Conservation (phyloP, 345 rosid genomes). For the Salix exigua region DNA sequence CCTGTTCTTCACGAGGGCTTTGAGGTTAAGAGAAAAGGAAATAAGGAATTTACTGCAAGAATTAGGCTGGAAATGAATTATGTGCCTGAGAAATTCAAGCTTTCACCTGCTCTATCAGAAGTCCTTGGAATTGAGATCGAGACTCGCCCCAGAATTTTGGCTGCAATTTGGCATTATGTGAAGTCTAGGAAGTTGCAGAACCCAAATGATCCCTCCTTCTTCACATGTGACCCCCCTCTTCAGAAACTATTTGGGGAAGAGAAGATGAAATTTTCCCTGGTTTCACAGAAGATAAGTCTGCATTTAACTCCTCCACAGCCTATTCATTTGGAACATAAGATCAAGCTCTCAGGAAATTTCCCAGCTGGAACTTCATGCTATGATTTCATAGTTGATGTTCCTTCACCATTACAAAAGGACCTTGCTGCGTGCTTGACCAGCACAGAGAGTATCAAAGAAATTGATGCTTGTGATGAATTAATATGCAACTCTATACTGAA, state of each 20-base stretch:
- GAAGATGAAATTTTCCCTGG: constrained; percentile 45
- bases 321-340: constrained; percentile 54
- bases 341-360: constrained; percentile 50
- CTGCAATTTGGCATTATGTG: constrained; percentile 62
- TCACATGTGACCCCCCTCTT: constrained; percentile 47
- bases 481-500: constrained; percentile 44
- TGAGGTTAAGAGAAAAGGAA: constrained; percentile 62
- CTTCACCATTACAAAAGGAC: constrained; percentile 44
- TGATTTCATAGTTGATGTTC: constrained; percentile 53
- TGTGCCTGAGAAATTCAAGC: constrained; percentile 50
- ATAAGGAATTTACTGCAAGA: constrained; percentile 51
- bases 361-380: constrained; percentile 57
- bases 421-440: constrained; percentile 37
- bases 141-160: constrained; percentile 42
- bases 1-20: constrained; percentile 56
- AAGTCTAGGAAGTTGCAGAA: constrained; percentile 49
- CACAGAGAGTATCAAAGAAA: constrained; percentile 44
- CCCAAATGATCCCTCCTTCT: constrained; percentile 41
- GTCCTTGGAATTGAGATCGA: constrained; percentile 54
- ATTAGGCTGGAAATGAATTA: constrained; percentile 56
- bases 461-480: constrained; percentile 43
- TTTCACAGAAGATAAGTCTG: constrained; percentile 44
- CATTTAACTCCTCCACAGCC: constrained; percentile 50
- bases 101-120: constrained; percentile 45
- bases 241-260: constrained; percentile 55